These are phyloP conservation scores for Volvox carteri DNA, from an alignment of 163 green algal species.

Conservation along the genomic window DNA sequence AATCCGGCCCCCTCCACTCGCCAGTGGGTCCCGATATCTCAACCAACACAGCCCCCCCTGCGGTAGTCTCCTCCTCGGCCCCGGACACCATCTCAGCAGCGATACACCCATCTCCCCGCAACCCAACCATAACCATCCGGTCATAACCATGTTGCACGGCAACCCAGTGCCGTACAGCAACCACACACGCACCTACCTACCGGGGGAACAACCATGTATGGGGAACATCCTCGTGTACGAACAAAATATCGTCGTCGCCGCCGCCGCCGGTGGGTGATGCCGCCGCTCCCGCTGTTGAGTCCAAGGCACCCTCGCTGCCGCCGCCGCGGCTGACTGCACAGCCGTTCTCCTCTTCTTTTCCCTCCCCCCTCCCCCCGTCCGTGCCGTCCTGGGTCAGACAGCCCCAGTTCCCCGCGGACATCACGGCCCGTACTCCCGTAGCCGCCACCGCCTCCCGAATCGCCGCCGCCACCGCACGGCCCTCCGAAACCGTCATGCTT, in stretches of 20 bases:
- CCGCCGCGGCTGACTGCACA: background rate
- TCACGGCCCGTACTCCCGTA: conserved; percentile 19
- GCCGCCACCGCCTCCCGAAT: conserved; percentile 12
- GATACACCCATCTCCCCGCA: background rate
- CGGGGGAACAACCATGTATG: conserved; percentile 87
- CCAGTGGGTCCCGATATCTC: no score
- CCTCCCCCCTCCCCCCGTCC: background rate
- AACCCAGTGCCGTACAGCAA: no score
- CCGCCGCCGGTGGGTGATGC: background rate
- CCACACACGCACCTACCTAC: no score
- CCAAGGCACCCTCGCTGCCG: no score
- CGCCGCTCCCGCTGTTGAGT: background rate
- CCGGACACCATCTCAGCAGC: no score
- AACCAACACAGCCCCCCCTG: no score
- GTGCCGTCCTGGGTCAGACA: background rate
- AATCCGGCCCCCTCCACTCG: no score
- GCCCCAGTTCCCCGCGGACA: conserved; percentile 45
- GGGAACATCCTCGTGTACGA: conserved; percentile 66
- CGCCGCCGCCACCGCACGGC: background rate
- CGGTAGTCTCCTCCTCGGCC: no score
- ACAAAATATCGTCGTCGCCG: conserved; percentile 11
- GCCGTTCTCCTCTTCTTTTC: background rate
- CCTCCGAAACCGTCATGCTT: conserved; percentile 42
- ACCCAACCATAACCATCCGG: background rate
- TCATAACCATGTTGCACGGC: background rate